Percentiles rank a stretch among this genome's conserved stretches.
Conservation (phyloP, 2,329 filamentous ascomycete genomes). For the Pseudocercospora cruenta region DNA sequence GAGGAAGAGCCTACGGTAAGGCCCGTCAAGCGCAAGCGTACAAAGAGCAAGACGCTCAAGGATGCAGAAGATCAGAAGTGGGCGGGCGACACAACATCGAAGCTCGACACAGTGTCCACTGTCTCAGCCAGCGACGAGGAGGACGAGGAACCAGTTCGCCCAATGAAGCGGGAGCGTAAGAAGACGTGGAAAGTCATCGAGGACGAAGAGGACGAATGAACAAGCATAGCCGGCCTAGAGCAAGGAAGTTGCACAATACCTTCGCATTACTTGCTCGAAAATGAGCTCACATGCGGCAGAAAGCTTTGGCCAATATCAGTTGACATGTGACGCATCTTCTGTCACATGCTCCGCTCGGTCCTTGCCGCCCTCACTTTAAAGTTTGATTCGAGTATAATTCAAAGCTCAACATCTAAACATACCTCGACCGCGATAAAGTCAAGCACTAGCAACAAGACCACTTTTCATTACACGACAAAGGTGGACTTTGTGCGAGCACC, state of each 20-base stretch:
- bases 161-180: not conserved
- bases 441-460: too few species aligned
- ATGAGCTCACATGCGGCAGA: too few species aligned
- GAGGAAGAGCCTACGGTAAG: not conserved
- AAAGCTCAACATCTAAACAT: too few species aligned
- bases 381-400: too few species aligned
- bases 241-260: not conserved
- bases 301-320: too few species aligned
- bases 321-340: too few species aligned
- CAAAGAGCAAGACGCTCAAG: not conserved
- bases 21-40: not conserved
- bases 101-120: not conserved
- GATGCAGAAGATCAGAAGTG: not conserved
- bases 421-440: too few species aligned
- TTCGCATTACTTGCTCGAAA: not conserved
- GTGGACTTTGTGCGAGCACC: too few species aligned
- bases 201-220: not conserved
- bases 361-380: too few species aligned
- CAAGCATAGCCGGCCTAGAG: not conserved
- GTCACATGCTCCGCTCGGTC: too few species aligned
- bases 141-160: not conserved
- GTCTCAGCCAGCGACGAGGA: not conserved
- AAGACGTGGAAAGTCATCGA: not conserved
- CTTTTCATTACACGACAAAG: too few species aligned
- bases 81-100: not conserved